phyloP scores from a whole-genome alignment of 2,329 filamentous ascomycete genomes.

The Fusarium sp. region DNA sequence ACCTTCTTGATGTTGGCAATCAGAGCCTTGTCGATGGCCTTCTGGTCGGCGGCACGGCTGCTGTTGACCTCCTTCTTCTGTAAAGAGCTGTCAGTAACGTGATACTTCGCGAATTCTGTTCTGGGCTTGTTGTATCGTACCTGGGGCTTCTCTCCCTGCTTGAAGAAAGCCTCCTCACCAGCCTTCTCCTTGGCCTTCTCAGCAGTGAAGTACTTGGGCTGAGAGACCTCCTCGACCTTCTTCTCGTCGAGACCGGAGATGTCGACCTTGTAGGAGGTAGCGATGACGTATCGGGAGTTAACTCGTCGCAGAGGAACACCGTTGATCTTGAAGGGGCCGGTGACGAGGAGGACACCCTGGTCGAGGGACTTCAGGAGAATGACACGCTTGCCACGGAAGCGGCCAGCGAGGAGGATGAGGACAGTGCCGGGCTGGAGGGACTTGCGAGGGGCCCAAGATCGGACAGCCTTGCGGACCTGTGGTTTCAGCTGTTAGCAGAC shows the following conservation, averaged over 20 bases:
- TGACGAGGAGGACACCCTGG: constrained; percentile 98
- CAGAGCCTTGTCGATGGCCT: constrained; percentile 96
- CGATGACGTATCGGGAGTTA: constrained; percentile 93
- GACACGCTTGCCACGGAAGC: constrained; percentile 99
- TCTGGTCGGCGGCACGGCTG: constrained; percentile 95
- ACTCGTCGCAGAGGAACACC: constrained; percentile 96
- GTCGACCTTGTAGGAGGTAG: constrained; percentile 85
- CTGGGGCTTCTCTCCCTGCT: constrained; percentile 98
- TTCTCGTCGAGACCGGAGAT: constrained; percentile 85
- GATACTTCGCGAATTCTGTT: not conserved
- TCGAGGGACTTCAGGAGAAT: constrained; percentile 97
- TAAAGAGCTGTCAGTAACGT: constrained; percentile 43
- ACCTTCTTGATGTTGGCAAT: constrained; percentile 98
- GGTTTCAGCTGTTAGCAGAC: constrained; percentile 44
- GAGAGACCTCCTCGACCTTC: constrained; percentile 82
- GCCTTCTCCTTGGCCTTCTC: constrained; percentile 97
- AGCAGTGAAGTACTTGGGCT: constrained; percentile 92
- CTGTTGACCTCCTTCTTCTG: constrained; percentile 97
- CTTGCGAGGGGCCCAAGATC: constrained; percentile 84
- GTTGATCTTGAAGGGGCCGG: constrained; percentile 99
- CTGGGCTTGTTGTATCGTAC: constrained; percentile 60
- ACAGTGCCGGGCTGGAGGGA: constrained; percentile 93
- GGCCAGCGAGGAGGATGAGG: constrained; percentile 98
- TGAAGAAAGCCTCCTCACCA: constrained; percentile 98
- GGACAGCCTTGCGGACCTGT: constrained; percentile 94